These are phyloP conservation scores for Candolleomyces eurysporus DNA, from an alignment of 768 basidiomycete species.

Conservation along the genomic window DNA sequence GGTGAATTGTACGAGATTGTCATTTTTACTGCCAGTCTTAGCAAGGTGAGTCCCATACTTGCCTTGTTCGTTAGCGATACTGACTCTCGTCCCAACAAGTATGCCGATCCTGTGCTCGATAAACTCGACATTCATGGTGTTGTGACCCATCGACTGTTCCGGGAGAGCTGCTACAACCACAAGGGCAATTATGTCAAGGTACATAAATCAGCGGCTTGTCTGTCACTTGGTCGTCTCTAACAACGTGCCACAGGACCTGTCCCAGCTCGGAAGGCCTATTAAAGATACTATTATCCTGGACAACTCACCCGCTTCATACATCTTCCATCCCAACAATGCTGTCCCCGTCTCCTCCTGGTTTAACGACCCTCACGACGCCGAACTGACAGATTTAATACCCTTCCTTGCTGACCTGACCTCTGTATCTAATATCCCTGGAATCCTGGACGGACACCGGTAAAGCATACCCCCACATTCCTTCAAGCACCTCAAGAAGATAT, in stretches of 20 bases:
- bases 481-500: not conserved
- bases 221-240: not conserved
- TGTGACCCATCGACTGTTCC: constrained; percentile 90
- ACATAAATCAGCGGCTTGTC: not conserved
- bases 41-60: constrained; percentile 67
- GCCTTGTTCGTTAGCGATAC: constrained; percentile 3
- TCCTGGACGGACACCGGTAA: constrained; percentile 81
- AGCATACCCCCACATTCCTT: not conserved
- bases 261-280: constrained; percentile 93
- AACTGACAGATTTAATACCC: constrained; percentile 92
- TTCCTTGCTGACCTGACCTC: constrained; percentile 86
- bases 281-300: constrained; percentile 96
- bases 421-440: constrained; percentile 88
- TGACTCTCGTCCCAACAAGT: constrained; percentile 46
- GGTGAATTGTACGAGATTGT: constrained; percentile 98
- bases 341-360: constrained; percentile 99
- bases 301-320: constrained; percentile 98
- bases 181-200: constrained; percentile 99
- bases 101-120: constrained; percentile 97
- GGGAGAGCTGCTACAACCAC: constrained; percentile 98
- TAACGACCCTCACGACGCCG: constrained; percentile 97
- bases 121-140: constrained; percentile 91
- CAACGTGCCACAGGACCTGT: constrained; percentile 68
- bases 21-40: constrained; percentile 97
- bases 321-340: constrained; percentile 98